Percentiles rank a stretch among this genome's conserved stretches.
phyloP scores from a whole-genome alignment of 1,284 basidiomycete species.

The Ceratobasidium sp. region DNA sequence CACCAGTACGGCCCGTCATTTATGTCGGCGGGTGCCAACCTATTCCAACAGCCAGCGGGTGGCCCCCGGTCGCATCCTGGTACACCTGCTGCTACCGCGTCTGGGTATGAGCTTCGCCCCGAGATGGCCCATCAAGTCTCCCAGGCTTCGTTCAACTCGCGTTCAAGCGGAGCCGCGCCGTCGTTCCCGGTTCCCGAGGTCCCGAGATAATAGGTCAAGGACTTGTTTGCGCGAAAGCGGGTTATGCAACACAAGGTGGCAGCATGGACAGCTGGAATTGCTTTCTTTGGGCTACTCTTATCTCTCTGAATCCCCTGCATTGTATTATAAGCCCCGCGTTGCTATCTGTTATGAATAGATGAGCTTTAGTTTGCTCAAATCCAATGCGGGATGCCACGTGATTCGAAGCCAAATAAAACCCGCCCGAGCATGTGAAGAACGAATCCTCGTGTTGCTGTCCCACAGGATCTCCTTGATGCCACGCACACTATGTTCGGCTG shows the following conservation, averaged over 20 bases:
- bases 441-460: background rate
- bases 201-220: background rate
- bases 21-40: slow-evolving; percentile 4
- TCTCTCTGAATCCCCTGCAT: background rate
- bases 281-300: slow-evolving; percentile 6
- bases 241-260: background rate
- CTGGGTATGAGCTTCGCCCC: slow-evolving; percentile 28
- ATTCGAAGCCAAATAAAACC: background rate
- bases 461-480: background rate
- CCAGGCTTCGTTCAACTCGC: slow-evolving; percentile 32
- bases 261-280: background rate
- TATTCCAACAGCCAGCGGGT: background rate
- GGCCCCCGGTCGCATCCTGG: slow-evolving; percentile 11
- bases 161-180: background rate
- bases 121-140: slow-evolving; percentile 23
- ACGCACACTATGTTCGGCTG: background rate
- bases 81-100: background rate
- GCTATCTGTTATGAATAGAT: background rate
- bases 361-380: background rate
- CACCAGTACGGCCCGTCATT: slow-evolving; percentile 34
- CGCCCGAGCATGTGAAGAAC: background rate
- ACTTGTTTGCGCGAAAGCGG: background rate
- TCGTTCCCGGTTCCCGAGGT: slow-evolving; percentile 34
- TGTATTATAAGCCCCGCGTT: background rate
- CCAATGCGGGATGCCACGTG: too few species aligned